Conservation (phyloP, 2,329 filamentous ascomycete species). For the Pestalotiopsis sp. region DNA sequence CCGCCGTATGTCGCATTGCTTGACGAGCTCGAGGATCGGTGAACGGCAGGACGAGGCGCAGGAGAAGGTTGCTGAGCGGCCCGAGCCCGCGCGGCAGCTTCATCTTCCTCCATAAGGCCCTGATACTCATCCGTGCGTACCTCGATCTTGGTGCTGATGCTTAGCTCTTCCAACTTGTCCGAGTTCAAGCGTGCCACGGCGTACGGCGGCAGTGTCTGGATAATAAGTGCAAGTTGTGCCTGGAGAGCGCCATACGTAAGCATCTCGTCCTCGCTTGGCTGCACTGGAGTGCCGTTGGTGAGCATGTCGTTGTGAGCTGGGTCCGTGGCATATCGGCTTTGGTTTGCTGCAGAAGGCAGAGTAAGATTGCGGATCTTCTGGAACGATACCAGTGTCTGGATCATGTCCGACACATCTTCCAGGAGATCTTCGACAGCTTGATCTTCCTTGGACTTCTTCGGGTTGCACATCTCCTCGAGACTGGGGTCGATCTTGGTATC, state of each 20-base stretch:
- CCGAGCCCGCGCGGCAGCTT: conserved; percentile 57
- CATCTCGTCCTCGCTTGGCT: conserved; percentile 64
- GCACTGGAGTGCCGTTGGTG: conserved; percentile 63
- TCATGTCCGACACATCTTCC: conserved; percentile 71
- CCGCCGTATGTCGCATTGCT: conserved; percentile 42
- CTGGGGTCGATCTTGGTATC: conserved; percentile 61
- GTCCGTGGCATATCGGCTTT: conserved; percentile 60
- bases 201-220: conserved; percentile 77
- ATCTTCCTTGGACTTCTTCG: conserved; percentile 51
- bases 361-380: conserved; percentile 77
- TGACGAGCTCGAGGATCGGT: conserved; percentile 38
- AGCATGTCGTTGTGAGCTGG: conserved; percentile 68
- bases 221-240: conserved; percentile 70
- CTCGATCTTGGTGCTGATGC: conserved; percentile 77
- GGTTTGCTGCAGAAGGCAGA: conserved; percentile 57
- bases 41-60: conserved; percentile 37
- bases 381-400: conserved; percentile 75
- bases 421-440: conserved; percentile 70
- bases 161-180: conserved; percentile 79
- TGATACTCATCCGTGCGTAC: conserved; percentile 72
- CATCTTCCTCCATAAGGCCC: conserved; percentile 83
- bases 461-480: conserved; percentile 52
- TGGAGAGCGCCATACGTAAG: conserved; percentile 72
- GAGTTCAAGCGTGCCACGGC: conserved; percentile 84
- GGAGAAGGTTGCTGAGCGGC: conserved; percentile 38